Conservation (phyloP, 805 yeast species). For the Saccharomyces mikatae region DNA sequence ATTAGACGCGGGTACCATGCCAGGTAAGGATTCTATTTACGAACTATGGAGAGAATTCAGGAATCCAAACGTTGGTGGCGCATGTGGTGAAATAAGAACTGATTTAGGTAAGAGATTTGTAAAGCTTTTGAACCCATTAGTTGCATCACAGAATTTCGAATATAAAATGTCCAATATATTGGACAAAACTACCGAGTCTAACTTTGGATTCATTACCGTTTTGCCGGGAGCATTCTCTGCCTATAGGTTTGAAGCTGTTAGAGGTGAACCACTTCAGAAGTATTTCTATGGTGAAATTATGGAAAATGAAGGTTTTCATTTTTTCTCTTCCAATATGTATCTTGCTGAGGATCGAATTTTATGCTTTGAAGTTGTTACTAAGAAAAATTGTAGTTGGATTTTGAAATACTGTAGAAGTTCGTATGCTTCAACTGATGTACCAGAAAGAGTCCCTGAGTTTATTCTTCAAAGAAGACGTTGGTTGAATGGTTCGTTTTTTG, state of each 20-base stretch:
- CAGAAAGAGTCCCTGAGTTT: constrained; percentile 77
- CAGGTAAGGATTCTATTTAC: constrained; percentile 74
- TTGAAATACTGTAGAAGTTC: constrained; percentile 82
- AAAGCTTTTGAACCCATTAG: constrained; percentile 69
- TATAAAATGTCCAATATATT: constrained; percentile 91
- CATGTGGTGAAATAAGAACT: constrained; percentile 94
- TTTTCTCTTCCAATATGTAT: constrained; percentile 93
- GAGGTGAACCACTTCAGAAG: constrained; percentile 79
- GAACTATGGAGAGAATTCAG: constrained; percentile 83
- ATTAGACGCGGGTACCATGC: constrained; percentile 92
- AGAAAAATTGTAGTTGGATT: constrained; percentile 62
- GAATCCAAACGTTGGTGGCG: constrained; percentile 83
- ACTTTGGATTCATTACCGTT: constrained; percentile 89
- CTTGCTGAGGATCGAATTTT: constrained; percentile 93
- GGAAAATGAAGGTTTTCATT: constrained; percentile 57
- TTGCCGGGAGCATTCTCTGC: constrained; percentile 97
- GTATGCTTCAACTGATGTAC: constrained; percentile 92
- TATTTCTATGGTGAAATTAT: constrained; percentile 89
- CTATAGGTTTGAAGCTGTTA: constrained; percentile 74
- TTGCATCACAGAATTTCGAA: constrained; percentile 95
- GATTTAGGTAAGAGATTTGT: constrained; percentile 57
- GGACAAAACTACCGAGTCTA: constrained; percentile 93
- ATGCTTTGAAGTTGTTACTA: constrained; percentile 93
- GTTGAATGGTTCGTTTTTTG: constrained; percentile 95
- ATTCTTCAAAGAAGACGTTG: constrained; percentile 91